Evolutionary conservation across 1,284 basidiomycete genomes (phyloP), one percentile per base, ranked within the genome.

Genomic region (Microbotryum intermedium): DNA sequence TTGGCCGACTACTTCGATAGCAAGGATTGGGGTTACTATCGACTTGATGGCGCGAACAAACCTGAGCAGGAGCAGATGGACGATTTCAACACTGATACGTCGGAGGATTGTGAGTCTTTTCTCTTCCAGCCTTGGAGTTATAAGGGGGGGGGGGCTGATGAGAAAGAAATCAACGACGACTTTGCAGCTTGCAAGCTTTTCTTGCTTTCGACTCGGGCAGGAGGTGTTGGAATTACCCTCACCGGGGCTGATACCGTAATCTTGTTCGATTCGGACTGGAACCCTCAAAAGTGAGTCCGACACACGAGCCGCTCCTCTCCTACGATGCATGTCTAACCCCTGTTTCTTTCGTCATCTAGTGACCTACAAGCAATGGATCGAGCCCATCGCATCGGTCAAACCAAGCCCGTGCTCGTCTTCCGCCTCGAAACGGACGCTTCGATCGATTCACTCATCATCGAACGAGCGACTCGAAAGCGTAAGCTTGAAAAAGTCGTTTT

Each of bases 311-410:
- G 16, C 23, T 13, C 16, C 1, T 42, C 13, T 26, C 18, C 20
- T 29, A 39, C 4, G 46, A 48, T 20, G 1, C 16, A 9, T 39
- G 11, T 23, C 47, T 23, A 43, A 30, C 48, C 20, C 11, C 23
- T 8, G 23, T 18, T 44, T 10, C 25, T 46, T 6, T 42, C 8
- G n/a, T 3, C 6, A 11, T n/a, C 7, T 6, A 53, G 53, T 45
- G 94, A 98, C 68, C 79, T 91, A 6, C 93, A 98, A 75, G 94
- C 94, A 0, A 90, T 94, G 74, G 94, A 95, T 72, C 83, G 93
- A 39, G 93, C 90, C 0, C 93, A 97, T 74, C 84, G 93, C 8
- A 97, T 97, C 60, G 93, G 93, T 2, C 93, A 68, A 49, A 66
- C 53, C 16, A 68, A 66, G 26, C 61, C 66, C 10, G 55, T 61